A percentile compares a stretch with the other conserved stretches of the same genome.
Evolutionary conservation across 352 stramenopile genomes (phyloP).

Genomic region (Phytophthora crassamura): DNA sequence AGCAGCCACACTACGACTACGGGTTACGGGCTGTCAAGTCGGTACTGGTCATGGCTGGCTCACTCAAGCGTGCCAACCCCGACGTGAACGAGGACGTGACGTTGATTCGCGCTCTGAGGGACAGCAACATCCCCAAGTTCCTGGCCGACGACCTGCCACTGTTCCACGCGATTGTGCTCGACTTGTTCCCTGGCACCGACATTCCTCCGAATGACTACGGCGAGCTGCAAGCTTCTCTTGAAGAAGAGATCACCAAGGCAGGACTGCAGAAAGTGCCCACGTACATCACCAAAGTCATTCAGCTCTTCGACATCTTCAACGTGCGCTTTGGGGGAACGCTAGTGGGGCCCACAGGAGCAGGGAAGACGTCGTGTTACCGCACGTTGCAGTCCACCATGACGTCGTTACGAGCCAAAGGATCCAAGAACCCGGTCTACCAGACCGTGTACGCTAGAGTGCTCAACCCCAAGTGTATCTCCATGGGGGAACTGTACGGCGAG

Average conservation of each 20-base stretch:
- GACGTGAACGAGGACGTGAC: slow-evolving; percentile 88
- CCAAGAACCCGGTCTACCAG: slow-evolving; percentile 85
- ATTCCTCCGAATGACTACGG: slow-evolving; percentile 90
- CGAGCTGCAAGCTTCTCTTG: slow-evolving; percentile 73
- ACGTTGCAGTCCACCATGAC: slow-evolving; percentile 91
- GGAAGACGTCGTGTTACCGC: slow-evolving; percentile 90
- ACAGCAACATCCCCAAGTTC: slow-evolving; percentile 97
- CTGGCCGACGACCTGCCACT: slow-evolving; percentile 91
- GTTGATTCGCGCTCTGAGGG: slow-evolving; percentile 87
- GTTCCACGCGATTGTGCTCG: slow-evolving; percentile 92
- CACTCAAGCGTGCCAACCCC: slow-evolving; percentile 85
- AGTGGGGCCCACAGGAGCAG: slow-evolving; percentile 85
- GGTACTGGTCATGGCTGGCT: slow-evolving; percentile 93
- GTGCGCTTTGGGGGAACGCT: slow-evolving; percentile 93
- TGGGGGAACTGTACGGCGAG: slow-evolving; percentile 87
- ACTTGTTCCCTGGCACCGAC: slow-evolving; percentile 90
- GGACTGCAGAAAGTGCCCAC: slow-evolving; percentile 72
- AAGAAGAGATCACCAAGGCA: slow-evolving; percentile 64
- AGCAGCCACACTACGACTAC: slow-evolving; percentile 96
- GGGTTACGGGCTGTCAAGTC: slow-evolving; percentile 93
- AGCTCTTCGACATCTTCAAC: slow-evolving; percentile 95
- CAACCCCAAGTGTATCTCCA: slow-evolving; percentile 90
- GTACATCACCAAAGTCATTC: slow-evolving; percentile 94
- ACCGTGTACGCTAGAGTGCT: slow-evolving; percentile 72
- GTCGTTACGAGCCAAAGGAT: slow-evolving; percentile 60